Conservation (phyloP, 2,329 filamentous ascomycete genomes). For the Trichoderma sp. region DNA sequence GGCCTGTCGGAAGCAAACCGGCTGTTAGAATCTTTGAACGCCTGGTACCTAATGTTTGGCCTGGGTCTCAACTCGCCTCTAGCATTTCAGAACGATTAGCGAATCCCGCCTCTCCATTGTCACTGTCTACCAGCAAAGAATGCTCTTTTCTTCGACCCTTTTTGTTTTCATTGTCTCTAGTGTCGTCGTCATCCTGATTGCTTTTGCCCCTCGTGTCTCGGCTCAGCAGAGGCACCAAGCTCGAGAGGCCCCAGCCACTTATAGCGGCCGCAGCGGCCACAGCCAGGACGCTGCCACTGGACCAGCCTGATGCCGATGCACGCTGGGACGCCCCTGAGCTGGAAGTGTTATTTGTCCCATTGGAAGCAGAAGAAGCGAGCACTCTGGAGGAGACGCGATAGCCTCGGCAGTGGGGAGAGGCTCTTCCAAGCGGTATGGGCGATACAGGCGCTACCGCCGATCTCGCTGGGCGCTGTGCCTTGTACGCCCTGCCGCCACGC, state of each 20-base stretch:
- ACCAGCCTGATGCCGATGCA: conserved; percentile 30
- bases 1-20: conserved; percentile 44
- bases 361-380: neutral
- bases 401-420: neutral
- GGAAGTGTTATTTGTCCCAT: neutral
- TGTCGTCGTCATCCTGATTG: neutral
- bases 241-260: conserved; percentile 46
- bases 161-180: neutral
- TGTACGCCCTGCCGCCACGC: neutral
- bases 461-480: neutral
- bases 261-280: conserved; percentile 44
- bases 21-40: conserved; percentile 1
- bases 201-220: neutral
- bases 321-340: conserved; percentile 6
- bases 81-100: conserved; percentile 48
- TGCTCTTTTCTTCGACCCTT: neutral
- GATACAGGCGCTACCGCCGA: neutral
- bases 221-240: conserved; percentile 29
- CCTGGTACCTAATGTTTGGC: conserved; percentile 8
- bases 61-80: conserved; percentile 33
- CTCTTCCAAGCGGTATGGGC: neutral
- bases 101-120: conserved; percentile 38
- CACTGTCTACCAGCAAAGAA: conserved; percentile 23
- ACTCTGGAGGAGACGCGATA: neutral
- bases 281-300: conserved; percentile 40